Conservation (phyloP, 23 red algal genomes). For the Agarophyton chilense region DNA sequence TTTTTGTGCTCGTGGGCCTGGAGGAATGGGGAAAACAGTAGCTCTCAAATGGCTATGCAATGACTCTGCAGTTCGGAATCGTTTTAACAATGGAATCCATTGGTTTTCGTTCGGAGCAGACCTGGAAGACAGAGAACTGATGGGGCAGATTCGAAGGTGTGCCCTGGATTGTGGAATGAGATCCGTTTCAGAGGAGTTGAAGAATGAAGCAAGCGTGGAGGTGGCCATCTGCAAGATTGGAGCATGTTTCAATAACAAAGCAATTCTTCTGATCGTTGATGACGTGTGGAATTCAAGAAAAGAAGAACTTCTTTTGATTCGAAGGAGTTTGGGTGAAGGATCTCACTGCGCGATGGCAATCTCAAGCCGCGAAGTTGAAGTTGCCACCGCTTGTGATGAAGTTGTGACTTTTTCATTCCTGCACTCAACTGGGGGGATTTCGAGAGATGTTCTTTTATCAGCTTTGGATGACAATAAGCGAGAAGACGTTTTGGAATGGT, state of each 20-base stretch:
- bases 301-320: not conserved
- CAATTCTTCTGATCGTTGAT: not conserved
- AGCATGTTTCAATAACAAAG: not conserved
- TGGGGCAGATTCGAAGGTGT: not conserved
- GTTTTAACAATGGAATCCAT: not conserved
- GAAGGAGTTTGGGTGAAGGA: not conserved
- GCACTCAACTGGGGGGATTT: not conserved
- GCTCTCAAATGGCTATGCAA: not conserved
- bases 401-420: not conserved
- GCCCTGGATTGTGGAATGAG: not conserved
- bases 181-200: not conserved
- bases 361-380: not conserved
- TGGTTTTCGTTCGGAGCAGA: not conserved
- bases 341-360: not conserved
- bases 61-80: not conserved
- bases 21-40: not conserved
- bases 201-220: not conserved
- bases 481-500: not conserved
- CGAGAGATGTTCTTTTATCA: not conserved
- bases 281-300: not conserved
- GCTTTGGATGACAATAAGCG: not conserved
- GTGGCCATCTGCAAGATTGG: not conserved
- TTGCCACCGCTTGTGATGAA: not conserved
- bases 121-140: not conserved
- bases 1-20: not conserved